Percentiles rank a stretch among this genome's conserved stretches.
Evolutionary conservation across 768 basidiomycete species (phyloP).

Genomic region (Fomitopsis pulvina): DNA sequence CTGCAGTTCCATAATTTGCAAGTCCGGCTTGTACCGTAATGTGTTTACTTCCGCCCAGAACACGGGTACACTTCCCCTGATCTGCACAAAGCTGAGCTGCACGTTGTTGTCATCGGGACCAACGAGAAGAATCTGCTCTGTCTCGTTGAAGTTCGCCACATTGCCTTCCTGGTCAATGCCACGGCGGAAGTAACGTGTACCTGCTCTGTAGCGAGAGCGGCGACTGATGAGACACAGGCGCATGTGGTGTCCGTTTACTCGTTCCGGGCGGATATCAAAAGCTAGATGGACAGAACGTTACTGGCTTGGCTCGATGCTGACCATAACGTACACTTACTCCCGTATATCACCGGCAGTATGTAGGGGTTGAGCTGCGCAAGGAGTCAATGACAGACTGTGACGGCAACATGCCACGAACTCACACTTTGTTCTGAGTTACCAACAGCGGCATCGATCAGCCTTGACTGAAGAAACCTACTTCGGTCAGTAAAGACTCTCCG

Average conservation of each 20-base stretch:
- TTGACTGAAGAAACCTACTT: constrained; percentile 46
- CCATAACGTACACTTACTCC: constrained; percentile 56
- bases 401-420: constrained; percentile 28
- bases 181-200: constrained; percentile 94
- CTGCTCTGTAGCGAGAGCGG: constrained; percentile 89
- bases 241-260: constrained; percentile 72
- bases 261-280: constrained; percentile 73
- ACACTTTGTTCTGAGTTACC: constrained; percentile 59
- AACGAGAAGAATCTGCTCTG: constrained; percentile 86
- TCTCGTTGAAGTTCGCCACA: constrained; percentile 97
- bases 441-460: constrained; percentile 50
- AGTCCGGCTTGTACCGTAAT: constrained; percentile 90
- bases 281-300: constrained; percentile 38
- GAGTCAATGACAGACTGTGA: constrained; percentile 4
- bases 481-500: constrained; percentile 4
- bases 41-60: constrained; percentile 98
- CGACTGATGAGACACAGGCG: constrained; percentile 87
- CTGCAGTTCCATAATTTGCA: constrained; percentile 91
- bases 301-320: constrained; percentile 1
- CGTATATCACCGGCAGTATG: constrained; percentile 91
- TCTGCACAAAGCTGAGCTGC: constrained; percentile 87
- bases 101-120: constrained; percentile 46
- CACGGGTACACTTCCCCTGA: constrained; percentile 86
- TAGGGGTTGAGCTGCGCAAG: constrained; percentile 67
- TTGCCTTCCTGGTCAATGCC: constrained; percentile 87